Evolutionary conservation across 208 protist genomes (phyloP).

Genomic region (Vickermania spadyakhi): DNA sequence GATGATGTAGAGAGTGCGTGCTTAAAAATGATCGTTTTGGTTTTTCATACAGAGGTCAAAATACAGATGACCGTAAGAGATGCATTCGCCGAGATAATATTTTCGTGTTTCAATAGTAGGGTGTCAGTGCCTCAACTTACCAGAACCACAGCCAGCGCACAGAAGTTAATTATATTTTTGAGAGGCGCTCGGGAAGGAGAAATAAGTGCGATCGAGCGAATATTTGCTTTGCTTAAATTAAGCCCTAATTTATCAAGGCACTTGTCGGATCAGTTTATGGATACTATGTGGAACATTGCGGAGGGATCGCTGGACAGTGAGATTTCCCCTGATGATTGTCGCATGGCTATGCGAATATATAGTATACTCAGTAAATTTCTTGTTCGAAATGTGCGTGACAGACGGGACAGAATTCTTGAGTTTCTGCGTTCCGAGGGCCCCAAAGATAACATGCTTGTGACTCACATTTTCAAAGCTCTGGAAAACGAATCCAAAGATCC

Average conservation of each 20-base stretch:
- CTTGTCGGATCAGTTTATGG: conserved; percentile 65
- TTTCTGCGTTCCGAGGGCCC: conserved; percentile 36
- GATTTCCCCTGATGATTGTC: conserved; percentile 39
- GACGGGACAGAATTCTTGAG: conserved; percentile 63
- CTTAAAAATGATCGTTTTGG: conserved; percentile 75
- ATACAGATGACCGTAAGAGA: conserved; percentile 86
- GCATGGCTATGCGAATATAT: conserved; percentile 84
- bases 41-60: conserved; percentile 81
- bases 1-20: conserved; percentile 55
- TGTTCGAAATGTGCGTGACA: conserved; percentile 52
- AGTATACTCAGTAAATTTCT: conserved; percentile 65
- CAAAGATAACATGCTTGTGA: conserved; percentile 79
- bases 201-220: conserved; percentile 73
- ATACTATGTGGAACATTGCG: conserved; percentile 78
- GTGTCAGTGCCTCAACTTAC: conserved; percentile 39
- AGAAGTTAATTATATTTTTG: conserved; percentile 69
- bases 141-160: conserved; percentile 53
- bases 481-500: conserved; percentile 61
- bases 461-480: conserved; percentile 66
- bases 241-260: conserved; percentile 48
- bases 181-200: conserved; percentile 70
- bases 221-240: conserved; percentile 61
- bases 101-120: conserved; percentile 46
- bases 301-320: conserved; percentile 60
- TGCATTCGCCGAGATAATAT: conserved; percentile 81